phyloP scores from a whole-genome alignment of 805 yeast species.

The Teunomyces lycoperdinae region DNA sequence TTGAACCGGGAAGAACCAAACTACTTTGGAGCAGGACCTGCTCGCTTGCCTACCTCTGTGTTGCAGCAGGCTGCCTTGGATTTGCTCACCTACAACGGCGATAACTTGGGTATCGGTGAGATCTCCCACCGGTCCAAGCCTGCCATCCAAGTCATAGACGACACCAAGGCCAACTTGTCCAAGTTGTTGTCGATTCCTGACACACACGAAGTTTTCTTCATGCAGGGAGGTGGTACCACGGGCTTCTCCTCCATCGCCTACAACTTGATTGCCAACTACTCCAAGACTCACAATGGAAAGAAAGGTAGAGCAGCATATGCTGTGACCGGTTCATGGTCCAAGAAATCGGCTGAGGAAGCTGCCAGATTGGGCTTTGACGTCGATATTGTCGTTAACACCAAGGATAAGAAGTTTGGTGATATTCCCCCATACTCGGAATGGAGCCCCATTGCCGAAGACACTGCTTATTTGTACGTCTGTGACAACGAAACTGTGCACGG shows the following conservation, averaged over 20 bases:
- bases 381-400: constrained; percentile 66
- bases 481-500: constrained; percentile 98
- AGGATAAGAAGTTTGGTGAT: constrained; percentile 55
- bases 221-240: constrained; percentile 98
- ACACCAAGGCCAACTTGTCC: constrained; percentile 64
- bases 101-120: constrained; percentile 90
- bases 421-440: constrained; percentile 68
- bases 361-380: constrained; percentile 74
- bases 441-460: constrained; percentile 55
- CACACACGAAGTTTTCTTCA: constrained; percentile 88
- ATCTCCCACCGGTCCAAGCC: constrained; percentile 91
- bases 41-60: constrained; percentile 79
- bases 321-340: constrained; percentile 92
- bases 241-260: constrained; percentile 89
- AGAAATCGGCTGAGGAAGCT: constrained; percentile 86
- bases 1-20: constrained; percentile 67
- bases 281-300: constrained; percentile 62
- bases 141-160: constrained; percentile 73
- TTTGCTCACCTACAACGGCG: constrained; percentile 63
- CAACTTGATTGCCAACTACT: constrained; percentile 74
- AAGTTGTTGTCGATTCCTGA: constrained; percentile 77
- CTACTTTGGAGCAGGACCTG: constrained; percentile 99
- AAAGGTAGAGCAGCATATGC: constrained; percentile 82
- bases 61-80: constrained; percentile 86
- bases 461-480: constrained; percentile 86